Conservation (phyloP, 169 alveolate genomes). For the Eimeria brunetti region DNA sequence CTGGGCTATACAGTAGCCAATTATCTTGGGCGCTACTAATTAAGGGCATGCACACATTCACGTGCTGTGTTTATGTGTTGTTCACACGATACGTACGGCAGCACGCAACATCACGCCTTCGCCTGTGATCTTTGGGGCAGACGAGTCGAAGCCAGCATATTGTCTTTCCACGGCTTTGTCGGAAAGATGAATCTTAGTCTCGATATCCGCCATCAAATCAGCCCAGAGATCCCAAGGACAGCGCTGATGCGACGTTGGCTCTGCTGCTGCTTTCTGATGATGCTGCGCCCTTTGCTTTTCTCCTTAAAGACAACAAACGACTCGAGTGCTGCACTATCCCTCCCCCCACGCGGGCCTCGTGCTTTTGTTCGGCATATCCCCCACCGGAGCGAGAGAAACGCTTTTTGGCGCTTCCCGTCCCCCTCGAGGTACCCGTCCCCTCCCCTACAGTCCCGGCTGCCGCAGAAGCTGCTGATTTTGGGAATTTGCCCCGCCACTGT, state of each 20-base stretch:
- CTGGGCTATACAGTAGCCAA: conserved; percentile 5
- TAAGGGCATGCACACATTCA: neutral
- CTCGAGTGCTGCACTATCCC: conserved; percentile 53
- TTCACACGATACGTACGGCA: neutral
- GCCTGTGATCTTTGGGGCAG: conserved; percentile 18
- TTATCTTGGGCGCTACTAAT: neutral
- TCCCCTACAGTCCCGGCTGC: conserved; percentile 11
- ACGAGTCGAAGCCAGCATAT: neutral
- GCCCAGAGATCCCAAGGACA: conserved; percentile 43
- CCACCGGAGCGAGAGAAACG: conserved; percentile 38
- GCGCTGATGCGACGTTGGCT: conserved; percentile 47
- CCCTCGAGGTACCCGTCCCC: conserved; percentile 14
- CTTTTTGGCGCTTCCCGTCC: neutral
- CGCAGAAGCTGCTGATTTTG: conserved; percentile 7
- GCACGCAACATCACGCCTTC: conserved; percentile 29
- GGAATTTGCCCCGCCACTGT: conserved; percentile 61
- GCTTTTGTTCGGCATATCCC: conserved; percentile 18
- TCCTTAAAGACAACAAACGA: conserved; percentile 55
- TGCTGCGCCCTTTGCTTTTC: conserved; percentile 16
- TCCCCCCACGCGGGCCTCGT: conserved; percentile 18
- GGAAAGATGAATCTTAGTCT: conserved; percentile 7
- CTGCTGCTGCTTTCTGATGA: conserved; percentile 8
- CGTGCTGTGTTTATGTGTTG: conserved; percentile 10
- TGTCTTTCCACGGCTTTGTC: conserved; percentile 68
- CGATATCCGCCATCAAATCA: conserved; percentile 6